These are phyloP conservation scores for Gymnopilus junonius DNA, from an alignment of 768 basidiomycete species.

Conservation along the genomic window DNA sequence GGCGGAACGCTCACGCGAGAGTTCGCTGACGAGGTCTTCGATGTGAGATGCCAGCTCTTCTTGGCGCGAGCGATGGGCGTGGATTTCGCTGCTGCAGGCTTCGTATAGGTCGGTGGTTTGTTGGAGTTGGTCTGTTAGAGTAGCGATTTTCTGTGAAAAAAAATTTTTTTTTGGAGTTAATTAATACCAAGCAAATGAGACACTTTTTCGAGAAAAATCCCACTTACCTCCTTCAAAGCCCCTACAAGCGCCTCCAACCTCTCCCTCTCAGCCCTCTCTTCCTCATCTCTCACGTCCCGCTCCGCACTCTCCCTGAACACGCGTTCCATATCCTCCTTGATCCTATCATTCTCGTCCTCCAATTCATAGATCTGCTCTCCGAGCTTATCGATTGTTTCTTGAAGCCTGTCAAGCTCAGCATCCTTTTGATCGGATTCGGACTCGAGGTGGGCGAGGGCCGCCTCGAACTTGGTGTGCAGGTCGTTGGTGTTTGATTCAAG, in stretches of 20 bases:
- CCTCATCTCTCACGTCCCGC: conserved; percentile 73
- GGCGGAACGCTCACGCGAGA: conserved; percentile 60
- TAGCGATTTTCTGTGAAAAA: conserved; percentile 71
- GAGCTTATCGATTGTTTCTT: conserved; percentile 81
- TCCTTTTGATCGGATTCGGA: conserved; percentile 82
- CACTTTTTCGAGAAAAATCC: not conserved
- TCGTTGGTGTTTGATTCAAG: conserved; percentile 75
- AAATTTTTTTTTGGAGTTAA: not conserved
- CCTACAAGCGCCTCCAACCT: conserved; percentile 65
- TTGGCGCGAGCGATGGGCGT: conserved; percentile 68
- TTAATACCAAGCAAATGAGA: not conserved
- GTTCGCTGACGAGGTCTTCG: conserved; percentile 69
- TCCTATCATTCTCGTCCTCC: conserved; percentile 84
- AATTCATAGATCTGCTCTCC: conserved; percentile 81
- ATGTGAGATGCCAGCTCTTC: conserved; percentile 80
- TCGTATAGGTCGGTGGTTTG: conserved; percentile 72
- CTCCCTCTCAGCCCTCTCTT: conserved; percentile 74
- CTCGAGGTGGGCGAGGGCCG: conserved; percentile 76
- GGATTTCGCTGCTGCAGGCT: conserved; percentile 59
- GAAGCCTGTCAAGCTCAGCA: conserved; percentile 71
- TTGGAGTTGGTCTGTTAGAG: conserved; percentile 66
- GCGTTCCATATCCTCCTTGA: conserved; percentile 72
- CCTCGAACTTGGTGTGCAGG: conserved; percentile 74
- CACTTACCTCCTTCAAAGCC: conserved; percentile 80
- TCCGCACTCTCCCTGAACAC: conserved; percentile 70